phyloP scores from a whole-genome alignment of 2,329 filamentous ascomycete genomes.

The Trichoderma citrinoviride region DNA sequence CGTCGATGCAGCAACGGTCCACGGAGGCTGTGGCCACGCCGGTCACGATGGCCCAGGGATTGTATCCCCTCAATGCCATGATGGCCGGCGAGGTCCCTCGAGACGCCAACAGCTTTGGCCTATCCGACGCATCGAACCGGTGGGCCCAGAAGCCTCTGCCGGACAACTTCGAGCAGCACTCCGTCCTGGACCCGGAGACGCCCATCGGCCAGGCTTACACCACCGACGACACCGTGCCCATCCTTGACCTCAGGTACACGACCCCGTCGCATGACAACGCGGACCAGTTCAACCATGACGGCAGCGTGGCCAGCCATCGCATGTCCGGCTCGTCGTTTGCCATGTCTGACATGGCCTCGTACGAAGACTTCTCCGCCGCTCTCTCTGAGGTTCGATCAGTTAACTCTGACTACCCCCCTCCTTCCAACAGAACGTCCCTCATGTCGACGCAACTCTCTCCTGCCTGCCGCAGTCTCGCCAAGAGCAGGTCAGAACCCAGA shows the following conservation, averaged over 20 bases:
- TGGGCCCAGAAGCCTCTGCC: slow-evolving; percentile 58
- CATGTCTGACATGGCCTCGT: slow-evolving; percentile 68
- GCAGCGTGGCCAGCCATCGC: slow-evolving; percentile 55
- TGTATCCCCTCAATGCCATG: slow-evolving; percentile 50
- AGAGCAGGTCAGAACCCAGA: slow-evolving; percentile 61
- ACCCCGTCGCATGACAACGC: slow-evolving; percentile 45
- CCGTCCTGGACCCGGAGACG: slow-evolving; percentile 56
- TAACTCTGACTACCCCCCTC: slow-evolving; percentile 63
- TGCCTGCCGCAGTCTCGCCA: slow-evolving; percentile 59
- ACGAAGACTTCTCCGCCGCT: slow-evolving; percentile 67
- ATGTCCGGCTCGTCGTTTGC: slow-evolving; percentile 74
- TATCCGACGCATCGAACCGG: slow-evolving; percentile 26
- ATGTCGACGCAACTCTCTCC: slow-evolving; percentile 71
- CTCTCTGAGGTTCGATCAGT: slow-evolving; percentile 67
- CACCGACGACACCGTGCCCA: slow-evolving; percentile 60
- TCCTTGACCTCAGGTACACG: slow-evolving; percentile 58
- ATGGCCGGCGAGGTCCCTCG: slow-evolving; percentile 45
- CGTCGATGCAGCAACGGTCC: slow-evolving; percentile 12
- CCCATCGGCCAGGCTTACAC: slow-evolving; percentile 61
- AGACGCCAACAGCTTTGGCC: not conserved
- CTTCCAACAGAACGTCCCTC: slow-evolving; percentile 66
- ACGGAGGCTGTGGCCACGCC: slow-evolving; percentile 8
- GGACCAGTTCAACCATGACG: slow-evolving; percentile 50
- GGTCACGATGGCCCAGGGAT: slow-evolving; percentile 27
- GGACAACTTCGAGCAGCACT: slow-evolving; percentile 52